These are phyloP conservation scores for Bryopsis sp. DNA, from an alignment of 139 green algal genomes.

Conservation along the genomic window DNA sequence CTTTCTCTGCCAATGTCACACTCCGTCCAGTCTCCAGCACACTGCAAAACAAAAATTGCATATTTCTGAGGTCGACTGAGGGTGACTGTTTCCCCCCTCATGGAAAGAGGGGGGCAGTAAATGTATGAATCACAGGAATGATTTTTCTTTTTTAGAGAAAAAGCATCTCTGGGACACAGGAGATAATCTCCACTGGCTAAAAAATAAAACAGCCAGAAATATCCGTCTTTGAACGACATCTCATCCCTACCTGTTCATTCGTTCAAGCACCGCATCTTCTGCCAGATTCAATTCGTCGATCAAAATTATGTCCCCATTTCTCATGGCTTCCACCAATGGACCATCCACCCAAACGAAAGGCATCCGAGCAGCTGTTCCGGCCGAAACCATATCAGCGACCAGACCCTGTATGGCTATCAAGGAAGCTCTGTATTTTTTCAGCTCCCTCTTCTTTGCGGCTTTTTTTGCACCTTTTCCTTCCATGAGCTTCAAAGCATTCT, in stretches of 20 bases:
- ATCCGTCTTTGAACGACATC: neutral
- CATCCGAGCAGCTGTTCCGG: conserved; percentile 40
- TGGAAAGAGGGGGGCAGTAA: too few species aligned
- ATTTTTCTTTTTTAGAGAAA: too few species aligned
- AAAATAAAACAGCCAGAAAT: neutral
- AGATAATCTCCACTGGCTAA: neutral
- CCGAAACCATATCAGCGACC: conserved; percentile 20
- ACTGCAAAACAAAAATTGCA: conserved; percentile 45
- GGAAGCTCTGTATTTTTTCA: too few species aligned
- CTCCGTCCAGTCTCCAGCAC: conserved; percentile 86
- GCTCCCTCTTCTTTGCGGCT: too few species aligned
- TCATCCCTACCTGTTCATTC: conserved; percentile 78
- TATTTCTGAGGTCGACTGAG: neutral
- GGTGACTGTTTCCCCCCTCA: too few species aligned
- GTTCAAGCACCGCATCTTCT: conserved; percentile 95
- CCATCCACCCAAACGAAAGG: conserved; percentile 90
- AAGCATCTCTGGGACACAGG: too few species aligned
- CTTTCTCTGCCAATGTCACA: conserved; percentile 90
- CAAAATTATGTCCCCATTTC: conserved; percentile 81
- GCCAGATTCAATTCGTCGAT: conserved; percentile 98
- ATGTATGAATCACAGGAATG: too few species aligned
- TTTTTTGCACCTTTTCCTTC: too few species aligned
- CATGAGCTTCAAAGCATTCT: neutral
- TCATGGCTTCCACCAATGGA: conserved; percentile 91
- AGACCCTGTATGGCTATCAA: too few species aligned